phyloP scores from a whole-genome alignment of 345 rosid species.

The Eucalyptus tenuipes region DNA sequence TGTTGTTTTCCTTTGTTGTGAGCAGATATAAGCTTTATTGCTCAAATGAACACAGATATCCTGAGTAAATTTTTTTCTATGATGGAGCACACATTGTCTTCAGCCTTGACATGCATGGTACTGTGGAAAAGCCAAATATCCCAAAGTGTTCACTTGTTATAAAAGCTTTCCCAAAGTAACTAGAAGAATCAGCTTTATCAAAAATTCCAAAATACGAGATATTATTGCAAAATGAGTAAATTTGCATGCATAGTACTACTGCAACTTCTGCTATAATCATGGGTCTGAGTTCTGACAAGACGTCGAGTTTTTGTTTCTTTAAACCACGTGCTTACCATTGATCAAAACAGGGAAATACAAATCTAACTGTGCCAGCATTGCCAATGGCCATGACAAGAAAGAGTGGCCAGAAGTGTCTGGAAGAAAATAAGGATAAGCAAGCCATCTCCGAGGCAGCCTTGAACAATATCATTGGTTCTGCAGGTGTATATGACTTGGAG shows the following conservation, averaged over 20 bases:
- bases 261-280: not conserved
- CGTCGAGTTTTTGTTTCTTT: not conserved
- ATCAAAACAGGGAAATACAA: constrained; percentile 16
- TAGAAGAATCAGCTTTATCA: not conserved
- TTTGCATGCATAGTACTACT: not conserved
- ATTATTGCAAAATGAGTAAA: not conserved
- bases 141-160: not conserved
- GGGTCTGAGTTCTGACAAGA: not conserved
- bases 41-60: not conserved
- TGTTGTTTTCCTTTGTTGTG: not conserved
- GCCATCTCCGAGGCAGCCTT: constrained; percentile 34
- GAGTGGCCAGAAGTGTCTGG: constrained; percentile 13
- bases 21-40: not conserved
- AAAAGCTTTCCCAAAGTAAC: not conserved
- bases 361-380: constrained; percentile 14
- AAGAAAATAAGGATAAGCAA: constrained; percentile 39
- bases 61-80: not conserved
- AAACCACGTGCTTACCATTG: not conserved
- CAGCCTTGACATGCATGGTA: not conserved
- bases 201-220: not conserved
- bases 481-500: constrained; percentile 37
- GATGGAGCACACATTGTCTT: not conserved
- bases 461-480: constrained; percentile 45
- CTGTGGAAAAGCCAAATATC: not conserved
- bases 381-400: constrained; percentile 30